Percentiles rank a stretch among this genome's conserved stretches.
Conservation (phyloP, 2,329 filamentous ascomycete species). For the Penicillium brevicompactum region DNA sequence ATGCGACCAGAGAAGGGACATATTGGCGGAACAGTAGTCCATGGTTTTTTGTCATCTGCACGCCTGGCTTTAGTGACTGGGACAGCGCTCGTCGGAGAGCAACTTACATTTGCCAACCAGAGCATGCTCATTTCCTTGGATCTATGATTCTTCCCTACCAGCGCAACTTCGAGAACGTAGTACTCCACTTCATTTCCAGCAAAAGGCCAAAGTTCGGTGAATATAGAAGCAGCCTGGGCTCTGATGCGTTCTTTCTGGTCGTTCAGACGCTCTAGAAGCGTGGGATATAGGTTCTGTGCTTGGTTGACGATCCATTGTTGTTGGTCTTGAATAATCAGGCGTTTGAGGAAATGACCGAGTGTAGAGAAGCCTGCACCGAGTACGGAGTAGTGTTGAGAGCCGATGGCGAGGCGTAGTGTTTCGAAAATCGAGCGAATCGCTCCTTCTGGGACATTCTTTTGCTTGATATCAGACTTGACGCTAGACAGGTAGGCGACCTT, state of each 20-base stretch:
- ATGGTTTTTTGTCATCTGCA: conserved; percentile 77
- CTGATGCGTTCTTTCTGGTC: conserved; percentile 87
- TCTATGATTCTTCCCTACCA: conserved; percentile 77
- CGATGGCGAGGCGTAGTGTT: conserved; percentile 72
- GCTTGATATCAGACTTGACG: conserved; percentile 88
- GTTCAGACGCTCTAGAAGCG: conserved; percentile 81
- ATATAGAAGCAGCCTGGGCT: conserved; percentile 70
- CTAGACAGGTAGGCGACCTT: conserved; percentile 72
- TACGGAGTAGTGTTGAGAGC: conserved; percentile 74
- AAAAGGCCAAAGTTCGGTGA: conserved; percentile 74
- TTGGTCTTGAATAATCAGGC: conserved; percentile 81
- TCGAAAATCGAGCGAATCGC: conserved; percentile 77
- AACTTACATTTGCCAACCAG: conserved; percentile 75
- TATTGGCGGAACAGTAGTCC: conserved; percentile 80
- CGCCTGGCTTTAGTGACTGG: conserved; percentile 10
- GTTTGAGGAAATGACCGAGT: conserved; percentile 82
- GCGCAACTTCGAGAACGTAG: conserved; percentile 73
- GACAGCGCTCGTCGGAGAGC: conserved; percentile 1
- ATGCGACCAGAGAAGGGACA: conserved; percentile 78
- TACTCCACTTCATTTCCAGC: conserved; percentile 75
- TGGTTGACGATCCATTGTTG: conserved; percentile 70
- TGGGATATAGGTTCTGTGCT: conserved; percentile 68
- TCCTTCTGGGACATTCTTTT: conserved; percentile 79
- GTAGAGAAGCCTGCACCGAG: conserved; percentile 84
- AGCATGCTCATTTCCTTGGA: conserved; percentile 83